Evolutionary conservation across 2,329 filamentous ascomycete genomes (phyloP), one percentile per base, ranked within the genome.

Genomic region (Sclerotinia sclerotiorum): DNA sequence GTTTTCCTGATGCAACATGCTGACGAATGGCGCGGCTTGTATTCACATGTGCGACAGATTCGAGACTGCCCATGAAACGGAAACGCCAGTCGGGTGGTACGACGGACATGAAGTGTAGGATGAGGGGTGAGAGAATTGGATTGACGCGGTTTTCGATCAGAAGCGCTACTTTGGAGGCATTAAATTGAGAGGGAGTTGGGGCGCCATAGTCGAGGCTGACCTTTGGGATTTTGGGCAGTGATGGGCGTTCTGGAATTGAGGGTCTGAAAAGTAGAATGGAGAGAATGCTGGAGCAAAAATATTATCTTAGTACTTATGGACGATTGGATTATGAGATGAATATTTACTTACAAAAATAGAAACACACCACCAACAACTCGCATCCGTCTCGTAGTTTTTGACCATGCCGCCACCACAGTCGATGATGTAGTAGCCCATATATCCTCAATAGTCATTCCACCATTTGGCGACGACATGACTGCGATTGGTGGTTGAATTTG

Each of bases 41-140:
- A 75, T 84, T 84, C 73, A 85, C 74, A 70, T 73, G 73, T 48
- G 78, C 77, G 39, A 86, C 81, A 10, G 81, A 82, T 57, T 79
- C 78, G 39, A 73, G 24, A 19, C 81, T 83, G 60, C 84, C 83
- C 79, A 85, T 83, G 79, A 85, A 85, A 52, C 80, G 80, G 77
- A 85, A 84, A 35, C 80, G 81, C 84, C 84, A 86, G 76, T 85
- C 83, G 1, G 83, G 81, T 5, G 84, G 84, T 3, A 85, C 81
- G 39, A 85, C 83, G 3, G 81, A 78, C 70, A 85, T 85, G 76
- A 85, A 84, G 76, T 86, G 84, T 21, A 85, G 79, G 75, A 85
- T 76, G 52, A 85, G 77, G 80, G 10, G 84, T 3, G 83, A 83
- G 52, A 86, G 80, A 69, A 81, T 77, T 4, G 83, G 79, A 52